phyloP scores from a whole-genome alignment of 768 basidiomycete genomes.

The Lepiota venenata region DNA sequence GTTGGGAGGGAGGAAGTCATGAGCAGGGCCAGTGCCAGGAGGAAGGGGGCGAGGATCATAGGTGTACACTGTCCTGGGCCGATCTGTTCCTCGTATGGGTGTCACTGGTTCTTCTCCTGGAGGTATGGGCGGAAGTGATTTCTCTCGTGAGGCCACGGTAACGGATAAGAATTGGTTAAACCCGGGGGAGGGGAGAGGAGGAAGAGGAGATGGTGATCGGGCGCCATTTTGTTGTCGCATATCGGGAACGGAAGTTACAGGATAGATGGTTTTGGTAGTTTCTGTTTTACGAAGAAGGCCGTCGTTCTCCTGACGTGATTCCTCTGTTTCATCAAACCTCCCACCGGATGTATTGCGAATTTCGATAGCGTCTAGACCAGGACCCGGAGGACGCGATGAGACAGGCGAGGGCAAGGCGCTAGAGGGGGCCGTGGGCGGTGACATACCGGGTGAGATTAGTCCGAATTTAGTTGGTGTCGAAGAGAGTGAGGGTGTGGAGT shows the following conservation, averaged over 20 bases:
- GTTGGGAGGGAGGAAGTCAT: slow-evolving; percentile 58
- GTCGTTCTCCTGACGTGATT: slow-evolving; percentile 24
- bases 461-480: slow-evolving; percentile 56
- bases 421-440: slow-evolving; percentile 73
- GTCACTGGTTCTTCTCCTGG: slow-evolving; percentile 44
- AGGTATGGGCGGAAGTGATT: slow-evolving; percentile 78
- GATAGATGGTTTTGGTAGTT: slow-evolving; percentile 41
- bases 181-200: slow-evolving; percentile 21
- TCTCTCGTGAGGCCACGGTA: slow-evolving; percentile 48
- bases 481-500: slow-evolving; percentile 68
- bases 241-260: slow-evolving; percentile 60
- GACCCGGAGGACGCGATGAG: slow-evolving; percentile 62
- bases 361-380: slow-evolving; percentile 33
- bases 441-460: slow-evolving; percentile 58
- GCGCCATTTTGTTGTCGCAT: slow-evolving; percentile 43
- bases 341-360: slow-evolving; percentile 39
- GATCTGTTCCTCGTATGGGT: slow-evolving; percentile 41
- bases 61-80: slow-evolving; percentile 65
- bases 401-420: slow-evolving; percentile 73
- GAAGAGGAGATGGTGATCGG: slow-evolving; percentile 26
- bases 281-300: slow-evolving; percentile 26
- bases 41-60: slow-evolving; percentile 52
- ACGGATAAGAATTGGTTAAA: slow-evolving; percentile 15
- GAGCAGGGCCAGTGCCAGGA: slow-evolving; percentile 37
- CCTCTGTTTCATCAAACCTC: slow-evolving; percentile 29